These are phyloP conservation scores for Phytophthora foliorum DNA, from an alignment of 352 stramenopile genomes.

Conservation along the genomic window DNA sequence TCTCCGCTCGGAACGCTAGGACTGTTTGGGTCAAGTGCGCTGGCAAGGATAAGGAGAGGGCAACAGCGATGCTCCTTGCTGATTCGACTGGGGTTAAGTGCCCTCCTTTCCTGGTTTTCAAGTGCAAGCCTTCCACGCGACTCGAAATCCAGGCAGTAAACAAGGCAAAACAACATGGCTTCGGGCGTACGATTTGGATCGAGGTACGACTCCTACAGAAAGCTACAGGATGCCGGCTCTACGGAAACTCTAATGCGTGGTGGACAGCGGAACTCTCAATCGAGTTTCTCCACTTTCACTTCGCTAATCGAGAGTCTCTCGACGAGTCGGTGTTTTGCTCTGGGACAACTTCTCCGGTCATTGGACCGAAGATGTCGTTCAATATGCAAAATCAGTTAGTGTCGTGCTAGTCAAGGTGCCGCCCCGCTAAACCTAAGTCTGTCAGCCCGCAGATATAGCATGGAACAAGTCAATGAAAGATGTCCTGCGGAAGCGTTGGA, in stretches of 20 bases:
- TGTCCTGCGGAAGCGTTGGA: not conserved
- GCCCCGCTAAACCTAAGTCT: slow-evolving; percentile 6
- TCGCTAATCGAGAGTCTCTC: not conserved
- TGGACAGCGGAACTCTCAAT: slow-evolving; percentile 6
- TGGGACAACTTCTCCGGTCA: slow-evolving; percentile 11
- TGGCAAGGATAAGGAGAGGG: not conserved
- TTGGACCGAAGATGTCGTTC: slow-evolving; percentile 9
- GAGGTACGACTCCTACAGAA: not conserved
- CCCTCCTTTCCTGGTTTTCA: not conserved
- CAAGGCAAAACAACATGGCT: slow-evolving; percentile 4
- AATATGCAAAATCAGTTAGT: slow-evolving; percentile 1
- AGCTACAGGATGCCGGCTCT: not conserved
- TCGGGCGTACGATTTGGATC: slow-evolving; percentile 14
- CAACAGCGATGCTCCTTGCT: not conserved
- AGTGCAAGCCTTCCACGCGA: not conserved
- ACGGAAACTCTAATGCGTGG: slow-evolving; percentile 2
- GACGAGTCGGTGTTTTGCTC: slow-evolving; percentile 2
- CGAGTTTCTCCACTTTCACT: slow-evolving; percentile 5
- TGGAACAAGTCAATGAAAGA: slow-evolving; percentile 14
- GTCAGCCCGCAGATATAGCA: slow-evolving; percentile 8
- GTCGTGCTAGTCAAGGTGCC: slow-evolving; percentile 5
- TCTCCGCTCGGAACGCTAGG: not conserved
- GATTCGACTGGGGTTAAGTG: not conserved
- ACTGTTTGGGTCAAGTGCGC: slow-evolving; percentile 1
- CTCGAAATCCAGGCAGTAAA: not conserved